phyloP scores from a whole-genome alignment of 257 asterid species.

The Euphrasia confusa region DNA sequence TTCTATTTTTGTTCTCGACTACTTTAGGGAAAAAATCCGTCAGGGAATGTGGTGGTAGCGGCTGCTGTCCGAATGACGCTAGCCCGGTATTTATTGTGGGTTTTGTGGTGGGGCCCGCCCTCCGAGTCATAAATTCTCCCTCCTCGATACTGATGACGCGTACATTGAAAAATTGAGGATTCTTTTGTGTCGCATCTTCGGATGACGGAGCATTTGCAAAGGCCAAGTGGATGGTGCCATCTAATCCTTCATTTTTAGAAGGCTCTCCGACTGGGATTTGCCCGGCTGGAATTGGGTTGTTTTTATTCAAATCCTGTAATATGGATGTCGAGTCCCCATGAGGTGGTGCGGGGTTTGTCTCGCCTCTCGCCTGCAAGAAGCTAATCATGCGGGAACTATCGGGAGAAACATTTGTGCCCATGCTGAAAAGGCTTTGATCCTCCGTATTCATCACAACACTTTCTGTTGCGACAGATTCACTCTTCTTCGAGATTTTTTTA shows the following conservation, averaged over 20 bases:
- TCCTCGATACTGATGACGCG: constrained; percentile 22
- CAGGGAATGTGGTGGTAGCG: constrained; percentile 14
- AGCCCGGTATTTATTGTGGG: constrained; percentile 18
- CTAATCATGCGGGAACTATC: constrained; percentile 26
- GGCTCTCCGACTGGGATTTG: constrained; percentile 34
- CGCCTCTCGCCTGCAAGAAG: constrained; percentile 27
- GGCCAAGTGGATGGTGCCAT: too few species aligned
- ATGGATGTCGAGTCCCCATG: constrained; percentile 21
- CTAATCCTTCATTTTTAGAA: background rate
- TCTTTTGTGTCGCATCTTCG: constrained; percentile 18
- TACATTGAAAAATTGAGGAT: constrained; percentile 19
- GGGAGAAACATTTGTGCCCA: constrained; percentile 17
- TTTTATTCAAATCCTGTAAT: constrained; percentile 47
- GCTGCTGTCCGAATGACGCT: constrained; percentile 21
- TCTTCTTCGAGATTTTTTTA: background rate
- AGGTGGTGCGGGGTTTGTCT: constrained; percentile 23
- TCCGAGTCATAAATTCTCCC: constrained; percentile 21
- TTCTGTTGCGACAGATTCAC: background rate
- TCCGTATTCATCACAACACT: constrained; percentile 24
- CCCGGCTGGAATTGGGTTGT: constrained; percentile 26
- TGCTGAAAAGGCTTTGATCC: constrained; percentile 27
- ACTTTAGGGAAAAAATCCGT: constrained; percentile 23
- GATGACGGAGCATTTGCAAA: too few species aligned
- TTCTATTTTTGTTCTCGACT: constrained; percentile 35
- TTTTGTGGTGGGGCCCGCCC: constrained; percentile 14